A percentile compares a stretch with the other conserved stretches of the same genome.
Conservation (phyloP, 2,329 filamentous ascomycete species). For the Monilinia vaccinii-corymbosi region DNA sequence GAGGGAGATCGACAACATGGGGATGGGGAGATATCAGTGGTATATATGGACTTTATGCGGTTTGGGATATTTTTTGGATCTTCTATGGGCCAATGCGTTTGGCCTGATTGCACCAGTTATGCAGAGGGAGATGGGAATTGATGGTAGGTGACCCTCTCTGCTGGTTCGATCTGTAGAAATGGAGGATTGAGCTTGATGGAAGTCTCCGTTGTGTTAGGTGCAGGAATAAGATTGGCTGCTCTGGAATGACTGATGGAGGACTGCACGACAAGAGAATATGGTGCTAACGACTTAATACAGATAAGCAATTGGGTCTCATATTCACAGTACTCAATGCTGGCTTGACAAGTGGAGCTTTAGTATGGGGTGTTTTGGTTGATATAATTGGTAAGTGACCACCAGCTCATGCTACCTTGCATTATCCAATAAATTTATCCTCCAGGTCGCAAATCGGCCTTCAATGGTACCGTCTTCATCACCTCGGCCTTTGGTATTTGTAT, state of each 20-base stretch:
- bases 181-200: not conserved
- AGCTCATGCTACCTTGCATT: not conserved
- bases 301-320: constrained; percentile 14
- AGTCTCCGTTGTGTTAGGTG: not conserved
- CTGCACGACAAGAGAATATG: not conserved
- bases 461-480: constrained; percentile 19
- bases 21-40: constrained; percentile 25
- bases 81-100: constrained; percentile 23
- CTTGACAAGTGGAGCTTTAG: constrained; percentile 19
- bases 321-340: constrained; percentile 20
- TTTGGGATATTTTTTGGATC: constrained; percentile 25
- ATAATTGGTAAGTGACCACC: constrained; percentile 15
- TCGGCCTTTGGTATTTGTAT: constrained; percentile 18
- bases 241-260: not conserved
- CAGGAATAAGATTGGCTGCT: not conserved
- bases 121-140: constrained; percentile 18
- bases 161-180: not conserved
- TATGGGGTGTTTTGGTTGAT: constrained; percentile 21
- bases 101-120: constrained; percentile 20
- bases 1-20: constrained; percentile 18
- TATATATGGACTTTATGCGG: constrained; percentile 24
- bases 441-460: constrained; percentile 23
- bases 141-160: constrained; percentile 3
- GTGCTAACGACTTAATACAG: constrained; percentile 1
- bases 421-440: not conserved